phyloP scores from a whole-genome alignment of 345 rosid species.

The Linum tenue region DNA sequence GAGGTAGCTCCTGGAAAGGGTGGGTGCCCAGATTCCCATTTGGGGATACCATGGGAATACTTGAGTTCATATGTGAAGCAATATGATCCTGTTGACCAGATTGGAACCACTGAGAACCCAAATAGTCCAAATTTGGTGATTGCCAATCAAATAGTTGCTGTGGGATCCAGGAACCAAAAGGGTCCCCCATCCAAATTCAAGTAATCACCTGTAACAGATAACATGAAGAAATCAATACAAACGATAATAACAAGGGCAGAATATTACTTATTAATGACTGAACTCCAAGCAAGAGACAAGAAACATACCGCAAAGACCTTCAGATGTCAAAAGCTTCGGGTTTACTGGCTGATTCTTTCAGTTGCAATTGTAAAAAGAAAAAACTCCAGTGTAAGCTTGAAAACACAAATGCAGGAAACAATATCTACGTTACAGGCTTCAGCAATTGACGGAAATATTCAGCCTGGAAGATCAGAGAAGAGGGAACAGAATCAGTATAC shows the following conservation, averaged over 20 bases:
- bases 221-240: background rate
- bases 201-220: slow-evolving; percentile 30
- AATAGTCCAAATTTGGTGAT: slow-evolving; percentile 19
- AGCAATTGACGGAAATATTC: slow-evolving; percentile 89
- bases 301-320: slow-evolving; percentile 25
- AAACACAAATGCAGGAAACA: slow-evolving; percentile 12
- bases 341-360: slow-evolving; percentile 26
- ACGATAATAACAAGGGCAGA: background rate
- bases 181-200: slow-evolving; percentile 48
- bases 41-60: slow-evolving; percentile 19
- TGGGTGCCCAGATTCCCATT: slow-evolving; percentile 22
- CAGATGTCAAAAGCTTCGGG: slow-evolving; percentile 15
- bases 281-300: background rate
- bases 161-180: slow-evolving; percentile 41
- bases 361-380: slow-evolving; percentile 31
- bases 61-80: slow-evolving; percentile 10
- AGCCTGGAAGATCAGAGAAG: slow-evolving; percentile 47
- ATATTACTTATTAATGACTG: too few species aligned
- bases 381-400: slow-evolving; percentile 39
- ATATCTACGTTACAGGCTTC: slow-evolving; percentile 79
- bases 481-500: slow-evolving; percentile 9
- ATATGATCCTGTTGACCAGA: slow-evolving; percentile 13
- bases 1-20: slow-evolving; percentile 21
- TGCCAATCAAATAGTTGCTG: slow-evolving; percentile 36
- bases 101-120: slow-evolving; percentile 9